A percentile compares a stretch with the other conserved stretches of the same genome.
Conservation (phyloP, 352 stramenopile species). For the Thalassiosira sp. region DNA sequence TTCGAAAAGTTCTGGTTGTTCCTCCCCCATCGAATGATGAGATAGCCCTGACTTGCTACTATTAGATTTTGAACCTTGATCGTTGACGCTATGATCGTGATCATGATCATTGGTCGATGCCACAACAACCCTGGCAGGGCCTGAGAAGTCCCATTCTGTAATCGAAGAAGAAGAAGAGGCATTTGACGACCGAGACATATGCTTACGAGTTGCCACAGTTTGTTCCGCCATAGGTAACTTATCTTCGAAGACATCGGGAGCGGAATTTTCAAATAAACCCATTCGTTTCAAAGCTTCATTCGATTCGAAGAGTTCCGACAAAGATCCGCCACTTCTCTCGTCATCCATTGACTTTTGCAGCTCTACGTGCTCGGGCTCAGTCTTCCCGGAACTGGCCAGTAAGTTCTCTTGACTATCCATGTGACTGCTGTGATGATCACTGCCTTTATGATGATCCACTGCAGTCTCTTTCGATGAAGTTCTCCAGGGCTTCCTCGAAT, state of each 20-base stretch:
- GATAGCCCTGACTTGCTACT: slow-evolving; percentile 8
- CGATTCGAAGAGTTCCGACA: slow-evolving; percentile 31
- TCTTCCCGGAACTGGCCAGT: background rate
- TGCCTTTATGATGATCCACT: slow-evolving; percentile 8
- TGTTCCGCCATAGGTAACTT: background rate
- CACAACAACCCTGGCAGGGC: background rate
- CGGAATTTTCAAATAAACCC: slow-evolving; percentile 12
- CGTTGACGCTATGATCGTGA: background rate
- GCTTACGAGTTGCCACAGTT: background rate
- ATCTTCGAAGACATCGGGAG: background rate
- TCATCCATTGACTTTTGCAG: slow-evolving; percentile 12
- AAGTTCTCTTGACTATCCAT: background rate
- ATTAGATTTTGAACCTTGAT: background rate
- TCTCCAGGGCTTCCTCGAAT: slow-evolving; percentile 42
- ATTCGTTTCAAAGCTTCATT: slow-evolving; percentile 40
- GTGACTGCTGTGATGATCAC: too few species aligned
- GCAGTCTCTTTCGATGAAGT: slow-evolving; percentile 12
- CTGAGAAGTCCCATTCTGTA: slow-evolving; percentile 39
- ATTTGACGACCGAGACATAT: slow-evolving; percentile 12
- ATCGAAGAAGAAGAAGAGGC: slow-evolving; percentile 24
- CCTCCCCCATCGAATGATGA: background rate
- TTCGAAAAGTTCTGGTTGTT: slow-evolving; percentile 12
- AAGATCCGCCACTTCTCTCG: slow-evolving; percentile 8
- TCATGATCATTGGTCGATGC: background rate
- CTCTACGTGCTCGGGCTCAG: background rate